phyloP scores from a whole-genome alignment of 164 flowering plant genomes.

The Aristolochia fimbriata region DNA sequence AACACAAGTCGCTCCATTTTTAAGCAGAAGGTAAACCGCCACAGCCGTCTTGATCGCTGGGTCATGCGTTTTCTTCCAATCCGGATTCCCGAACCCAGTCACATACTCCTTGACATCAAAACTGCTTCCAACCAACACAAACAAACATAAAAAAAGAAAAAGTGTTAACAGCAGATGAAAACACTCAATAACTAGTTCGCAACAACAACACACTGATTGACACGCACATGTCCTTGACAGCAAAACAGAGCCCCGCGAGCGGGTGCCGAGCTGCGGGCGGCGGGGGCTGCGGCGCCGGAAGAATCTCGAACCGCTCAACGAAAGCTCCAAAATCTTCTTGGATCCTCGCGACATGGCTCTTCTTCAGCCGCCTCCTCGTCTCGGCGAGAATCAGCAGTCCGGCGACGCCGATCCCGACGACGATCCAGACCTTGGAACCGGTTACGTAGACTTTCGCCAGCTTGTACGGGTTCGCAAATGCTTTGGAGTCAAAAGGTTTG shows the following conservation, averaged over 20 bases:
- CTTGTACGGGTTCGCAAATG: conserved; percentile 2
- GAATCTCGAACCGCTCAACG: conserved; percentile 53
- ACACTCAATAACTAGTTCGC: background rate
- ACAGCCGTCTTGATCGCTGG: conserved; percentile 56
- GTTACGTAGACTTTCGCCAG: conserved; percentile 24
- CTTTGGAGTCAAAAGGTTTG: too few species aligned
- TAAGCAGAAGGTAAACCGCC: conserved; percentile 52
- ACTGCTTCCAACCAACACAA: conserved; percentile 20
- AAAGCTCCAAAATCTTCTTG: conserved; percentile 80
- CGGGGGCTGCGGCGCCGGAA: conserved; percentile 77
- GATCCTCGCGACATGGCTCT: conserved; percentile 1
- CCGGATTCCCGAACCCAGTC: conserved; percentile 83
- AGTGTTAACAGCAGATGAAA: background rate
- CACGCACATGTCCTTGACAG: conserved; percentile 68
- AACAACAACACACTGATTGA: background rate
- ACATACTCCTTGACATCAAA: conserved; percentile 75
- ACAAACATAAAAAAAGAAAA: conserved; percentile 1
- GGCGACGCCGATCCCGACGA: conserved; percentile 64
- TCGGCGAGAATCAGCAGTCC: conserved; percentile 57
- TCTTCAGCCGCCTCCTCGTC: conserved; percentile 28
- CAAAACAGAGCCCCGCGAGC: conserved; percentile 66
- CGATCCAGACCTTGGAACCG: conserved; percentile 63
- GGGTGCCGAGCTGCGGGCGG: conserved; percentile 74
- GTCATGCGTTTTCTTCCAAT: conserved; percentile 76
- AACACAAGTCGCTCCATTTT: conserved; percentile 84